Conservation (phyloP, 768 basidiomycete species). For the Lactarius evosmus region DNA sequence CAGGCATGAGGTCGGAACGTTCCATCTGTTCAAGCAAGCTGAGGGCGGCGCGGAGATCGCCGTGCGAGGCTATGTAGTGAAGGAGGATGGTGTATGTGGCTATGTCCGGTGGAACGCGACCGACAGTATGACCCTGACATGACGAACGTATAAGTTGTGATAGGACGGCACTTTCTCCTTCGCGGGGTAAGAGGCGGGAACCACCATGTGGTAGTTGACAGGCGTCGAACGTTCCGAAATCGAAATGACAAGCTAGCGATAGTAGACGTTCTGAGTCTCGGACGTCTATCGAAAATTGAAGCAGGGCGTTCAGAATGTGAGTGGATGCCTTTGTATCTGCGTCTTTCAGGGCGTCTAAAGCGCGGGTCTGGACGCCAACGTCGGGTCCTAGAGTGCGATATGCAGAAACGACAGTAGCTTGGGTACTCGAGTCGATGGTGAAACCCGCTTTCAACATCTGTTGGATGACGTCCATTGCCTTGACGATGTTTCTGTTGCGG, state of each 20-base stretch:
- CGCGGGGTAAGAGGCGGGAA: conserved; percentile 6
- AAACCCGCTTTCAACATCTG: conserved; percentile 57
- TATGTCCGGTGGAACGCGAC: conserved; percentile 22
- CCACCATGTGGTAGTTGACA: conserved; percentile 15
- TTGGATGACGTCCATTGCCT: conserved; percentile 51
- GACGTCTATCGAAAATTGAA: conserved; percentile 57
- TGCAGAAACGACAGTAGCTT: conserved; percentile 53
- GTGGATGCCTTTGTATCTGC: conserved; percentile 44
- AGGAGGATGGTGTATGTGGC: conserved; percentile 29
- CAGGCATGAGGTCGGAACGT: conserved; percentile 16
- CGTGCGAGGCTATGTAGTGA: conserved; percentile 10
- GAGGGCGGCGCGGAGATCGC: conserved; percentile 11
- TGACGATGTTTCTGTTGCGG: conserved; percentile 59
- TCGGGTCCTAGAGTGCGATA: conserved; percentile 63
- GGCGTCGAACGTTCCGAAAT: conserved; percentile 25
- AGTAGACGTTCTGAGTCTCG: conserved; percentile 48
- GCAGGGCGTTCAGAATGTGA: conserved; percentile 65
- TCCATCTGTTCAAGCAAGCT: conserved; percentile 18
- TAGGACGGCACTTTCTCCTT: conserved; percentile 14
- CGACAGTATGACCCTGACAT: not conserved
- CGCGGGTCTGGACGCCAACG: conserved; percentile 48
- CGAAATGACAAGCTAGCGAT: conserved; percentile 50
- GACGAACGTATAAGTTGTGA: conserved; percentile 14
- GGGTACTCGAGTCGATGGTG: conserved; percentile 53
- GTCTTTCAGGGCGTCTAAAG: conserved; percentile 45